Conservation (phyloP, 202 grass and related monocot genomes). For the Setaria viridis region DNA sequence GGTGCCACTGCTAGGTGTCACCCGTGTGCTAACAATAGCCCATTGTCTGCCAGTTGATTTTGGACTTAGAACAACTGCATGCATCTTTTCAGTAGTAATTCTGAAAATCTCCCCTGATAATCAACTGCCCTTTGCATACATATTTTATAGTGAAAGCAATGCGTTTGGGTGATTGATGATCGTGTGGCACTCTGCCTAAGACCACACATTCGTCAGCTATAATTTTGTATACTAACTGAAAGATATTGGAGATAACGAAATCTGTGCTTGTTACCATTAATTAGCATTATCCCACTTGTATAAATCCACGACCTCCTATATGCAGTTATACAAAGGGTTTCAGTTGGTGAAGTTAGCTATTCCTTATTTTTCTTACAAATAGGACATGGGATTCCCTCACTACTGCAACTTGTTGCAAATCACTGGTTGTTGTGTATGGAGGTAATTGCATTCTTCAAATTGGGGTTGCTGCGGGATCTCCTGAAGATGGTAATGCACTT, state of each 20-base stretch:
- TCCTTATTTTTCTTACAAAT: constrained; percentile 38
- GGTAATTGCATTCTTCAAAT: constrained; percentile 82
- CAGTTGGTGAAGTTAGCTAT: constrained; percentile 2
- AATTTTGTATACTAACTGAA: not conserved
- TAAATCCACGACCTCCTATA: constrained; percentile 16
- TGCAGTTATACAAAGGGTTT: constrained; percentile 17
- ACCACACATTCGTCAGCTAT: not conserved
- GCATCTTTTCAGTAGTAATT: not conserved
- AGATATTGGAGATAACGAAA: constrained; percentile 3
- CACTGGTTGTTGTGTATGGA: constrained; percentile 83
- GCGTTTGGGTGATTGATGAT: not conserved
- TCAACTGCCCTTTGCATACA: not conserved
- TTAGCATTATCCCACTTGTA: not conserved
- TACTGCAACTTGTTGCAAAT: constrained; percentile 86
- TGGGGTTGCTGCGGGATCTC: constrained; percentile 62
- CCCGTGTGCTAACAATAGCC: not conserved
- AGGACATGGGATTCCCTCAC: constrained; percentile 90
- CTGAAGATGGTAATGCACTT: constrained; percentile 53
- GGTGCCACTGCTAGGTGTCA: not conserved
- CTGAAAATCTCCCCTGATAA: not conserved
- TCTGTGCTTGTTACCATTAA: not conserved
- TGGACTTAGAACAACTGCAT: not conserved
- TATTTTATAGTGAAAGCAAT: not conserved
- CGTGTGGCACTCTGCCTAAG: not conserved
- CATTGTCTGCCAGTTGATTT: not conserved